A percentile compares a stretch with the other conserved stretches of the same genome.
These are phyloP conservation scores for Rhynchospora tenuis DNA, from an alignment of 176 grass and related monocot genomes.

Conservation along the genomic window DNA sequence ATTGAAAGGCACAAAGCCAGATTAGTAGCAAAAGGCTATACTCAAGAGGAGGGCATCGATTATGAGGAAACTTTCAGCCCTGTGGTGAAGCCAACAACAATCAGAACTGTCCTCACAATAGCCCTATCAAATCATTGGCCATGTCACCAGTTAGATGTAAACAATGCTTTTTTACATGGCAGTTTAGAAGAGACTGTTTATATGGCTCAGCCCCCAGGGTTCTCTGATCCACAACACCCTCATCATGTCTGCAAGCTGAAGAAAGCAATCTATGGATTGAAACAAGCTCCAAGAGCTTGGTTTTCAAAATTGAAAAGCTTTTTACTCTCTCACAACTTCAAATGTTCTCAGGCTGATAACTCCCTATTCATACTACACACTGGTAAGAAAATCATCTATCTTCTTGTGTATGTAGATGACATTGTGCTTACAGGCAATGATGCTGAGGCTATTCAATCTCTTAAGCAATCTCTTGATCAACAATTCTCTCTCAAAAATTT, in stretches of 20 bases:
- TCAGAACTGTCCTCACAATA: neutral
- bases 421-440: no score
- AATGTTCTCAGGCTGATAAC: neutral
- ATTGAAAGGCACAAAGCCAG: neutral
- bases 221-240: neutral
- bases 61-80: neutral
- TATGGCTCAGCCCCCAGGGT: neutral
- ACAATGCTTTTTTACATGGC: constrained; percentile 9
- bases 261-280: neutral
- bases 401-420: no score
- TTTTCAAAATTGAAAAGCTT: no score
- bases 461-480: no score
- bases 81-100: neutral
- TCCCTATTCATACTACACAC: no score
- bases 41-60: neutral
- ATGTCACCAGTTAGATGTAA: neutral
- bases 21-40: neutral
- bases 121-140: neutral
- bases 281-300: neutral
- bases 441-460: no score
- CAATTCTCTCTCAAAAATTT: no score
- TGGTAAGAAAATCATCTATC: no score
- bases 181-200: neutral
- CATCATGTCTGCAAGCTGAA: neutral
- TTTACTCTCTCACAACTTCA: no score